Conservation (phyloP, 768 basidiomycete genomes). For the Agaricus subrufescens region DNA sequence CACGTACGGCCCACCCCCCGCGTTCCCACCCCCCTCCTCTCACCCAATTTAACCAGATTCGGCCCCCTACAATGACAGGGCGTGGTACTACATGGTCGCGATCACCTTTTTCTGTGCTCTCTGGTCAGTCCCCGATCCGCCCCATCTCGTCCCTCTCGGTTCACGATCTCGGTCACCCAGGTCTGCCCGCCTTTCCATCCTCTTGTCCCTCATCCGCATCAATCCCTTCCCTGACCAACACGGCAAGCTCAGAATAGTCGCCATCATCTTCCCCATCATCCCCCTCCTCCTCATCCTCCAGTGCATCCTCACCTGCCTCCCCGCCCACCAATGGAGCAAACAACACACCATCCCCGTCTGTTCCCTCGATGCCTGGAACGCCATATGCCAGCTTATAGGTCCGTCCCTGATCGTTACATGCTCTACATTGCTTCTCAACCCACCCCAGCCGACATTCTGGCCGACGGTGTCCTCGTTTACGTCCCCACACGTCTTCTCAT, state of each 20-base stretch:
- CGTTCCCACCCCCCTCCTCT: background rate
- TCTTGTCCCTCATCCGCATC: constrained; percentile 52
- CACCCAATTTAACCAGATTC: constrained; percentile 2
- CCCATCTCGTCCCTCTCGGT: background rate
- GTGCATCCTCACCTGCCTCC: constrained; percentile 40
- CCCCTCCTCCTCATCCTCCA: constrained; percentile 35
- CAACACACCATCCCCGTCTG: background rate
- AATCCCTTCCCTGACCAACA: constrained; percentile 23
- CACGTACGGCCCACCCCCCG: constrained; percentile 13
- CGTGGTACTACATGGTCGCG: constrained; percentile 31
- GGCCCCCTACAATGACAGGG: constrained; percentile 13
- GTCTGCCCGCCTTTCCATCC: constrained; percentile 45
- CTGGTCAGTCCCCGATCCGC: constrained; percentile 22
- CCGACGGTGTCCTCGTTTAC: constrained; percentile 40
- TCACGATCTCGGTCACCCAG: constrained; percentile 17
- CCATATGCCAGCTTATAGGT: constrained; percentile 9
- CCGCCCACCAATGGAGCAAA: constrained; percentile 12
- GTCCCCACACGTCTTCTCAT: constrained; percentile 42
- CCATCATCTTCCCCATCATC: constrained; percentile 24
- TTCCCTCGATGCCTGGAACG: background rate
- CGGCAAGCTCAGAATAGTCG: constrained; percentile 19
- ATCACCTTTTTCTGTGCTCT: constrained; percentile 32
- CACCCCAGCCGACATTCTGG: constrained; percentile 15
- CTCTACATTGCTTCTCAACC: background rate
- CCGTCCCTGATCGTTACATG: background rate